phyloP scores from a whole-genome alignment of 2,329 filamentous ascomycete species.

The Colletotrichum cuscutae region DNA sequence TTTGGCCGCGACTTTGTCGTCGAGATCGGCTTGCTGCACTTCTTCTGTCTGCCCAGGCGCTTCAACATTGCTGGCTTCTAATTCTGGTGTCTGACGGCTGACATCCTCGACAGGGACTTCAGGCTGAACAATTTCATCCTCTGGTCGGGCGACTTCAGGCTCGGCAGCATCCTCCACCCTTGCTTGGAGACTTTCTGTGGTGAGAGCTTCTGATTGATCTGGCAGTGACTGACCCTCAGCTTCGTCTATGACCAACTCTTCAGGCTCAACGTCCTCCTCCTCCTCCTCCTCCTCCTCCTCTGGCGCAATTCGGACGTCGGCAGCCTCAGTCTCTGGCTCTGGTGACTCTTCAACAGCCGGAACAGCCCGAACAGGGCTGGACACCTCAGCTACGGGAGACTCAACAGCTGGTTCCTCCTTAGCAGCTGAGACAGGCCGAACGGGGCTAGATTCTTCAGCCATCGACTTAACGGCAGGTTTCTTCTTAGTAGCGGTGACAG shows the following conservation, averaged over 20 bases:
- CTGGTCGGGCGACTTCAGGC: neutral
- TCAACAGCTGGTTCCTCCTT: too few relatives aligned
- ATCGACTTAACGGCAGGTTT: too few relatives aligned
- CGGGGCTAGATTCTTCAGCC: too few relatives aligned
- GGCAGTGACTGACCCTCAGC: neutral
- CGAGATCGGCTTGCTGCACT: neutral
- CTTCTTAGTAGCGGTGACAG: too few relatives aligned
- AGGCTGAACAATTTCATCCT: neutral
- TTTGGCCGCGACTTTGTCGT: neutral
- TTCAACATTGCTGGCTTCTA: neutral
- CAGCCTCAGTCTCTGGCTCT: neutral
- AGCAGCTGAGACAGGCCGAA: too few relatives aligned
- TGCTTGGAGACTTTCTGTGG: neutral
- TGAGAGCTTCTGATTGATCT: neutral
- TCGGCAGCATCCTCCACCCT: neutral
- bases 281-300: neutral
- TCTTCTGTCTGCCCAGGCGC: neutral
- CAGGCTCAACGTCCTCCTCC: neutral
- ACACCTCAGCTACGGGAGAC: neutral
- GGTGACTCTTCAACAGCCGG: neutral
- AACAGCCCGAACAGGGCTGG: neutral
- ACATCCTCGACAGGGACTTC: neutral
- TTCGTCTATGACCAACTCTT: neutral
- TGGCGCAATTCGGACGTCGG: neutral
- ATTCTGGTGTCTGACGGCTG: neutral